These are phyloP conservation scores for Ochetophila trinervis DNA, from an alignment of 306 rosid genomes.

Conservation along the genomic window DNA sequence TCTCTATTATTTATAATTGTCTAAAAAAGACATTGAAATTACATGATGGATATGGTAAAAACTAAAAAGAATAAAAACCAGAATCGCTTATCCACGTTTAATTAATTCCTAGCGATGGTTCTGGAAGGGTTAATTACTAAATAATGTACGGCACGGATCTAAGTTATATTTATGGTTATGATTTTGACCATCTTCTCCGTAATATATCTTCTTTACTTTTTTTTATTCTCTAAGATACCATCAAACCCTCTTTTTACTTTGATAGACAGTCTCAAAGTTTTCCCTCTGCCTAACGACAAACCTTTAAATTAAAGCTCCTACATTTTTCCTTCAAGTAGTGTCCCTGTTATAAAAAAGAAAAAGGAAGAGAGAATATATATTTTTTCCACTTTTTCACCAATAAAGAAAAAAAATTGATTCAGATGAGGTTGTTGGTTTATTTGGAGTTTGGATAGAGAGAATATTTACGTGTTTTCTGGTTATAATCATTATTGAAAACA, in stretches of 20 bases:
- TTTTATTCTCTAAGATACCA: constrained; percentile 3
- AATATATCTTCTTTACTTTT: neutral
- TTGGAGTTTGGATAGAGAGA: no score
- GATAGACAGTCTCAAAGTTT: constrained; percentile 3
- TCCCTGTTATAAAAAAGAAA: neutral
- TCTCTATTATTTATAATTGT: no score
- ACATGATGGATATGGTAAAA: no score
- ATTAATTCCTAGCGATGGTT: constrained; percentile 1
- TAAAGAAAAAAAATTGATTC: no score
- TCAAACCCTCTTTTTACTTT: neutral
- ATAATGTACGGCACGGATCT: neutral
- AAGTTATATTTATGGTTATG: neutral
- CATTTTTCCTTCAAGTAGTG: neutral
- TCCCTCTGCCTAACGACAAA: neutral
- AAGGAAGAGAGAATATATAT: no score
- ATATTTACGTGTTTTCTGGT: no score
- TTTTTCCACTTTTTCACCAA: no score
- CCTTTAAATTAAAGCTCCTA: neutral
- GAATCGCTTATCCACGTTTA: constrained; percentile 4
- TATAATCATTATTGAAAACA: no score
- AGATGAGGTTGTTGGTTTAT: no score
- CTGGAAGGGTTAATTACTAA: neutral
- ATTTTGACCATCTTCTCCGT: neutral
- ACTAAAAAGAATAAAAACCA: no score
- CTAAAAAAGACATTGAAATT: no score